phyloP scores from a whole-genome alignment of 75 land plant species.

The Pinus albicaulis region DNA sequence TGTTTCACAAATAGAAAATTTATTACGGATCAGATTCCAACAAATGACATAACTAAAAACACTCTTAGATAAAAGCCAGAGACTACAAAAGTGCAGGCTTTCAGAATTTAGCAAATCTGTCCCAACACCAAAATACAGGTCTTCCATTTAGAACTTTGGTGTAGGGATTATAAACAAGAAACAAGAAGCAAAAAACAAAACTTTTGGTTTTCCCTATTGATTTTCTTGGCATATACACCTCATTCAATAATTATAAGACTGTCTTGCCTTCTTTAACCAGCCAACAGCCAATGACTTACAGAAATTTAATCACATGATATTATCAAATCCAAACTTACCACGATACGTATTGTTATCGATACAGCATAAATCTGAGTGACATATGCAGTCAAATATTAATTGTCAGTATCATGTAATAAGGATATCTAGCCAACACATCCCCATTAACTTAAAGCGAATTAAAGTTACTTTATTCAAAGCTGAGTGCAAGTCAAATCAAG shows the following conservation, averaged over 20 bases:
- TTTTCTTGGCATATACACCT: background rate
- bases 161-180: background rate
- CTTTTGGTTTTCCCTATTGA: background rate
- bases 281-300: background rate
- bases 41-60: too few species aligned
- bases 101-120: too few species aligned
- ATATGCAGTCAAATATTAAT: background rate
- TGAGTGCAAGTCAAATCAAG: background rate
- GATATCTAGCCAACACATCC: background rate
- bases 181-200: too few species aligned
- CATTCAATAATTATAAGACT: background rate
- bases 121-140: background rate
- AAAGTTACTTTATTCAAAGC: background rate
- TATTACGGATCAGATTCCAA: too few species aligned
- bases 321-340: constrained; percentile 28
- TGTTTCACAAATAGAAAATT: constrained; percentile 8
- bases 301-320: background rate
- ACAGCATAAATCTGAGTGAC: constrained; percentile 51
- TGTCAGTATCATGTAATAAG: background rate
- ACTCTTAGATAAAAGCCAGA: too few species aligned
- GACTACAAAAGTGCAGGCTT: too few species aligned
- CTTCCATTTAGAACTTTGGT: background rate
- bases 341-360: constrained; percentile 57
- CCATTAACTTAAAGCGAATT: background rate
- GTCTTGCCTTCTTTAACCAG: background rate